Evolutionary conservation across 495 filamentous ascomycete genomes (phyloP).

Genomic region (Aspergillus panamensis): DNA sequence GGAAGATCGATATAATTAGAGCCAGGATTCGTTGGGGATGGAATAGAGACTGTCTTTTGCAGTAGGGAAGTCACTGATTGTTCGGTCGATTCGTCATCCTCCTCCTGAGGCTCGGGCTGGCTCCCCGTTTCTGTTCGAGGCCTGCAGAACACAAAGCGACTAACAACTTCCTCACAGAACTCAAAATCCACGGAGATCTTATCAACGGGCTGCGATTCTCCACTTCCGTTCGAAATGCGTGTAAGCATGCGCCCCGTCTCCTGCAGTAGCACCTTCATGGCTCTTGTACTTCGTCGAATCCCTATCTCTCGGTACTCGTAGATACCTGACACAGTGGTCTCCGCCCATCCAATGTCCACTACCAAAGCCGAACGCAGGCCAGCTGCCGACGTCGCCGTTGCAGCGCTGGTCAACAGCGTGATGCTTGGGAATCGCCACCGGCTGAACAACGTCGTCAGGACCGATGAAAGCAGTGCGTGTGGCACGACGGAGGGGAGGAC

Average conservation of each 20-base stretch:
- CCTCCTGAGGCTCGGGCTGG: constrained; percentile 3
- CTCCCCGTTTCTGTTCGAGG: constrained; percentile 11
- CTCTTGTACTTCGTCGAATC: constrained; percentile 64
- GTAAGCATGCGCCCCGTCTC: constrained; percentile 65
- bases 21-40: constrained; percentile 41
- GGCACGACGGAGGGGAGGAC: constrained; percentile 75
- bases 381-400: constrained; percentile 69
- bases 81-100: constrained; percentile 3
- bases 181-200: constrained; percentile 58
- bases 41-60: constrained; percentile 35
- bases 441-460: constrained; percentile 72
- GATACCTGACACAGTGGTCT: constrained; percentile 74
- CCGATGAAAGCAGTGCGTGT: constrained; percentile 67
- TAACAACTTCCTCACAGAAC: constrained; percentile 72
- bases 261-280: constrained; percentile 63
- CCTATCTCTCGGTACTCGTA: constrained; percentile 85
- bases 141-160: constrained; percentile 74
- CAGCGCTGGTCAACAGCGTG: constrained; percentile 70
- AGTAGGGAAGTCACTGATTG: constrained; percentile 2
- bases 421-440: constrained; percentile 79
- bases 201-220: constrained; percentile 16
- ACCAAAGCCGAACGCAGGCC: constrained; percentile 78
- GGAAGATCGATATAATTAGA: constrained; percentile 50
- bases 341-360: constrained; percentile 88
- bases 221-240: constrained; percentile 24